Conservation (phyloP, 2,329 filamentous ascomycete species). For the Ascochyta fabae region DNA sequence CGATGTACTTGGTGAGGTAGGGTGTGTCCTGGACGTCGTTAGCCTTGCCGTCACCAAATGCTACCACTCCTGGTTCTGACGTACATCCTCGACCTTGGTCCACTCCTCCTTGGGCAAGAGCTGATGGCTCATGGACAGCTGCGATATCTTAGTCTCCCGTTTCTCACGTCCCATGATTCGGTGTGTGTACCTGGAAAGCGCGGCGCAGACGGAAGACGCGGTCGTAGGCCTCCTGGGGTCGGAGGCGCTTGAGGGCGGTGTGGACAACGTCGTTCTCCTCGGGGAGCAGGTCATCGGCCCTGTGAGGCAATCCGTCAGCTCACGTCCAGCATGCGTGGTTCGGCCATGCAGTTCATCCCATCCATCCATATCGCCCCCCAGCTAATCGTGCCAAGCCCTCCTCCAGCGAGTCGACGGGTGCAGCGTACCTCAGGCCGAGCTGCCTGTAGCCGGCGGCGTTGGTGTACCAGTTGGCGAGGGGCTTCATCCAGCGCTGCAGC, state of each 20-base stretch:
- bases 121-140: constrained; percentile 71
- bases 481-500: constrained; percentile 79
- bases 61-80: constrained; percentile 3
- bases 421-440: constrained; percentile 81
- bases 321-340: constrained; percentile 2
- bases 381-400: neutral
- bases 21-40: constrained; percentile 62
- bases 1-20: constrained; percentile 72
- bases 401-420: neutral
- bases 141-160: constrained; percentile 31
- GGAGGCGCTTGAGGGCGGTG: constrained; percentile 87
- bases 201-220: constrained; percentile 96
- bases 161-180: neutral
- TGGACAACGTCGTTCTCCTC: constrained; percentile 90
- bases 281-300: constrained; percentile 91
- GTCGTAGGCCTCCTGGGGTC: constrained; percentile 91
- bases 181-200: constrained; percentile 76
- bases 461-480: constrained; percentile 86
- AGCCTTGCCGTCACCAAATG: constrained; percentile 8
- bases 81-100: constrained; percentile 71
- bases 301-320: constrained; percentile 54
- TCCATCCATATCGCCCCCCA: neutral
- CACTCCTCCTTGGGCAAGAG: constrained; percentile 69
- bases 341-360: neutral
- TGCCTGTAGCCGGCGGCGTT: constrained; percentile 91